These are phyloP conservation scores for Erigeron philadelphicus DNA, from an alignment of 140 eudicot species.

Conservation along the genomic window DNA sequence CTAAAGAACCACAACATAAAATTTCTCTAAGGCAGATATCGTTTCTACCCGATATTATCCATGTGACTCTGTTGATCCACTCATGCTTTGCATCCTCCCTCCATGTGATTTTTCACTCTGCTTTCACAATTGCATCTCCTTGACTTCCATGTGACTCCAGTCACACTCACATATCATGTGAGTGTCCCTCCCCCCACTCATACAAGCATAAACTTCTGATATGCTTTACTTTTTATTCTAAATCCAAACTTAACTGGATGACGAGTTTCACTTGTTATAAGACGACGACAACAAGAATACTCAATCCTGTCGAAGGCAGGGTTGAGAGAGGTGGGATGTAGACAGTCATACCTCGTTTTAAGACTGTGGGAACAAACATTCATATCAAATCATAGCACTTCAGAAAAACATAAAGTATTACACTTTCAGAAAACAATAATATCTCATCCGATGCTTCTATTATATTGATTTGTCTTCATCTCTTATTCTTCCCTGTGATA, in stretches of 20 bases:
- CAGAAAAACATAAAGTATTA: too few relatives aligned
- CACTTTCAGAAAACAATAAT: too few relatives aligned
- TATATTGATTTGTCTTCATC: too few relatives aligned
- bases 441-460: too few relatives aligned
- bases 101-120: background rate
- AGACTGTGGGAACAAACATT: background rate
- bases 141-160: slow-evolving; percentile 1
- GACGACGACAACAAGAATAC: too few relatives aligned
- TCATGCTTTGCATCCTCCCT: background rate
- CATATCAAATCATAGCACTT: background rate
- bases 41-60: background rate
- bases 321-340: too few relatives aligned
- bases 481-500: too few relatives aligned
- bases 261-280: too few relatives aligned
- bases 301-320: too few relatives aligned
- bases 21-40: background rate
- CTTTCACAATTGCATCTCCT: background rate
- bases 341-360: too few relatives aligned
- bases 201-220: background rate
- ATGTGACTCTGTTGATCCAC: slow-evolving; percentile 1
- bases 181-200: background rate
- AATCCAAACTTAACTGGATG: background rate
- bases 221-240: background rate
- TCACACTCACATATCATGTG: slow-evolving; percentile 8
- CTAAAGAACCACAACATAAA: background rate